Evolutionary conservation across 768 basidiomycete species (phyloP).

Genomic region (Botryobasidium botryosum): DNA sequence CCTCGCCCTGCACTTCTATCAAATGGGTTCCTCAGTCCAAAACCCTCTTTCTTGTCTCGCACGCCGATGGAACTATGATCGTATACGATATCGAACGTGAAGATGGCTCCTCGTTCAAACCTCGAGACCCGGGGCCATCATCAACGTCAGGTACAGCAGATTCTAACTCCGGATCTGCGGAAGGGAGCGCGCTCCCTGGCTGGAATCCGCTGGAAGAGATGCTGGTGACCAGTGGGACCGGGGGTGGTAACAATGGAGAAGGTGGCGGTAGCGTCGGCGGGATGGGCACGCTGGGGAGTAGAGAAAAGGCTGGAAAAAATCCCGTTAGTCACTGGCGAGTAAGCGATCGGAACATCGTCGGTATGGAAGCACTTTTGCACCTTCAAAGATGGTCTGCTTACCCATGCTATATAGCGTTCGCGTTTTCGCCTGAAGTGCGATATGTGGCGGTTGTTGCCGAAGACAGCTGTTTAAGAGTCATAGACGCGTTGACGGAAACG

Average conservation of each 20-base stretch:
- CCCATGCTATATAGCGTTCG: slow-evolving; percentile 42
- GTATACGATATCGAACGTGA: slow-evolving; percentile 86
- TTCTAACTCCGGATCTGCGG: neutral
- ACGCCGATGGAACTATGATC: slow-evolving; percentile 77
- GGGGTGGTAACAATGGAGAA: slow-evolving; percentile 20
- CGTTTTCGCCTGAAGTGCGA: slow-evolving; percentile 86
- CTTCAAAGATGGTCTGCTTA: no score
- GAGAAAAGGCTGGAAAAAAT: slow-evolving; percentile 62
- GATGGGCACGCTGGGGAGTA: no score
- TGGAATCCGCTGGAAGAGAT: slow-evolving; percentile 70
- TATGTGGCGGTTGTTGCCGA: slow-evolving; percentile 82
- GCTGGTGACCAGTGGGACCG: slow-evolving; percentile 45
- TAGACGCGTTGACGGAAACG: slow-evolving; percentile 80
- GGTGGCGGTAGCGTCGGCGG: slow-evolving; percentile 25
- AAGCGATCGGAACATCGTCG: slow-evolving; percentile 51
- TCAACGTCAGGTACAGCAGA: neutral
- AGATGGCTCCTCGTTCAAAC: slow-evolving; percentile 50
- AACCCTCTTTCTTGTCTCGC: slow-evolving; percentile 69
- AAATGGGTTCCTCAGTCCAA: slow-evolving; percentile 73
- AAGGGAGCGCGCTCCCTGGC: slow-evolving; percentile 24
- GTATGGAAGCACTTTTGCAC: slow-evolving; percentile 30
- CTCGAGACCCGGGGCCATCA: slow-evolving; percentile 20
- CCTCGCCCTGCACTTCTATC: slow-evolving; percentile 73
- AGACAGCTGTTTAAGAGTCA: slow-evolving; percentile 79
- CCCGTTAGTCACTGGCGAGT: slow-evolving; percentile 86